Base-by-base conservation (phyloP, 345 rosid genomes). In the Bruguiera sexangula region DNA sequence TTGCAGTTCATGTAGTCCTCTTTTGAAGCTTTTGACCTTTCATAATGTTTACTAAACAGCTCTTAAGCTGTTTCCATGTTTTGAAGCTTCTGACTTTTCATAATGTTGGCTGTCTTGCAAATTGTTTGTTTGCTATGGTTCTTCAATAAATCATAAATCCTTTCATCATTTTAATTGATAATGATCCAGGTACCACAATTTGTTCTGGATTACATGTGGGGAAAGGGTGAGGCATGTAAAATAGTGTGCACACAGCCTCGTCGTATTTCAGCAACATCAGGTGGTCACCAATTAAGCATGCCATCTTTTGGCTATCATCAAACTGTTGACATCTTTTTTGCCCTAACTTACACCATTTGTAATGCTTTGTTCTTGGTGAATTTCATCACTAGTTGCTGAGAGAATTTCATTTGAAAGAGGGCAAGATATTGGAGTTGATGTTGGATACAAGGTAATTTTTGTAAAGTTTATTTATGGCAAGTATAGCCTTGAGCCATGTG, bases 171-270 rank as follows among this genome's bases (percentile, higher is more conserved):
- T 43, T 15, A 13, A 11, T 43, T 43, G 16, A 43, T 43, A 59
- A 53, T 80, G 54, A 73, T 81, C 51, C 78, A 94, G 96, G 96
- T 91, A 31, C 98, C 97, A 36, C 98, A 91, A 81, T 94, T 72
- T 85, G 78, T 94, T 69, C 79, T 94, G 83, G 96, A 94, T 62
- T 67, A 85, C 70, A 83, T 85, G 86, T 89, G 97, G 98, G 85
- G 80, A 70, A 86, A 81, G 77, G 83, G 89, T 18, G 85, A 88
- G 76, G 77, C 83, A 7, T 94, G 98, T 75, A 94, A 94, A 83
- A 89, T 94, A 75, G 75, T 94, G 16, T 94, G 98, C 80, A 88
- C 98, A 68, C 98, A 94, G 81, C 98, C 98, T 72, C 96, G 98
- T 65, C 96, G 98, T 76, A 89, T 94, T 77, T 94, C 97, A 21